These are phyloP conservation scores for Saturnispora zaruensis DNA, from an alignment of 805 yeast genomes.

Conservation along the genomic window DNA sequence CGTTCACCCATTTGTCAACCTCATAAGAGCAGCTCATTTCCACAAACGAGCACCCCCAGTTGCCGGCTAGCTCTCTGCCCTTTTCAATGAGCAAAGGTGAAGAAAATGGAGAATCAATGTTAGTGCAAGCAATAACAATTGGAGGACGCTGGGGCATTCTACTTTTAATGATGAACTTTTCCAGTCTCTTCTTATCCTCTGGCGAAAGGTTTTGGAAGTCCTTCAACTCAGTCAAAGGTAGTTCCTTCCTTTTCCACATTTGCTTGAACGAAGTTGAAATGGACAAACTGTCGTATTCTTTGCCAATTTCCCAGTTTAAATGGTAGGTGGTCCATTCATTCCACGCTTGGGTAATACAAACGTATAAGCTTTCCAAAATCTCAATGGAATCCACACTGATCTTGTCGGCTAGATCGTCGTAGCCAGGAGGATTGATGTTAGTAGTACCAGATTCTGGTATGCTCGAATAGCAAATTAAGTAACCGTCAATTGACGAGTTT, in stretches of 20 bases:
- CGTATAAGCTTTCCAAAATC: constrained; percentile 39
- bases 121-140: constrained; percentile 58
- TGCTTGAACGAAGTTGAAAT: constrained; percentile 48
- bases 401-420: constrained; percentile 3
- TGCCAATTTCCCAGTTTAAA: constrained; percentile 50
- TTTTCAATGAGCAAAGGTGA: constrained; percentile 51
- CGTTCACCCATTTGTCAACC: constrained; percentile 32
- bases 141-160: constrained; percentile 42
- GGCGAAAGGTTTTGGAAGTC: constrained; percentile 1
- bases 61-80: constrained; percentile 48
- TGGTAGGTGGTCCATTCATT: constrained; percentile 50
- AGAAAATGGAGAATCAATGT: constrained; percentile 45
- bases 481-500: constrained; percentile 70
- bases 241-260: constrained; percentile 40
- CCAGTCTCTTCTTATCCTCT: constrained; percentile 4
- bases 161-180: neutral
- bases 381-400: constrained; percentile 20
- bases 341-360: constrained; percentile 67
- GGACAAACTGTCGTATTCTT: constrained; percentile 60
- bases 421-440: constrained; percentile 13
- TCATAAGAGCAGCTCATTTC: constrained; percentile 44
- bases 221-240: constrained; percentile 4
- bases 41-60: constrained; percentile 61
- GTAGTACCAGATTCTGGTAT: constrained; percentile 45
- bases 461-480: constrained; percentile 59